Conservation (phyloP, 1,284 basidiomycete genomes). For the Malassezia obtusa region DNA sequence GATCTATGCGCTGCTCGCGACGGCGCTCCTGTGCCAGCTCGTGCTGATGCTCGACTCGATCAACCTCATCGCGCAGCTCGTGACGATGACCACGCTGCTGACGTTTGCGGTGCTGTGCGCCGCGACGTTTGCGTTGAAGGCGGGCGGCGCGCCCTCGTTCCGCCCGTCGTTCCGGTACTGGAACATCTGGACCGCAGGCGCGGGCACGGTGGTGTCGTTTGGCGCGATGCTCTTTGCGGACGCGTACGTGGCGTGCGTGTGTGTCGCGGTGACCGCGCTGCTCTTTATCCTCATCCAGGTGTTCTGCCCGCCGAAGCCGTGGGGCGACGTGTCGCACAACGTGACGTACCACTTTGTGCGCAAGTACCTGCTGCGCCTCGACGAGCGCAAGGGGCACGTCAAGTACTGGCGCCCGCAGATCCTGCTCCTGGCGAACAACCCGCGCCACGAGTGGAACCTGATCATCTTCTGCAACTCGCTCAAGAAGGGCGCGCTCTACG, state of each 20-base stretch:
- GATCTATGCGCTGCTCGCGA: slow-evolving; percentile 39
- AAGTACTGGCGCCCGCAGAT: slow-evolving; percentile 48
- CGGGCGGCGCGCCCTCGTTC: slow-evolving; percentile 46
- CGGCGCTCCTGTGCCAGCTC: slow-evolving; percentile 38
- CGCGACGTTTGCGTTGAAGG: slow-evolving; percentile 45
- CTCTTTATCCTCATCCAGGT: slow-evolving; percentile 44
- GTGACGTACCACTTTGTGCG: slow-evolving; percentile 45
- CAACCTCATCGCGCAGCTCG: slow-evolving; percentile 46
- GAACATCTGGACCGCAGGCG: slow-evolving; percentile 47
- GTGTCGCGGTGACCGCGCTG: slow-evolving; percentile 35
- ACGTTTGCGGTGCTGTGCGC: slow-evolving; percentile 45
- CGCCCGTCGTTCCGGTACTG: slow-evolving; percentile 47
- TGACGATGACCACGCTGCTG: slow-evolving; percentile 46
- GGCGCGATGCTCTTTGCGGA: slow-evolving; percentile 47
- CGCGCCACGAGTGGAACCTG: slow-evolving; percentile 44
- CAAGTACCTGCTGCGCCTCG: slow-evolving; percentile 44
- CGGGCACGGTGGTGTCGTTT: slow-evolving; percentile 34
- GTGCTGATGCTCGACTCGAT: slow-evolving; percentile 43
- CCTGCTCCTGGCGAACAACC: slow-evolving; percentile 44
- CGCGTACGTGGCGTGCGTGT: slow-evolving; percentile 27
- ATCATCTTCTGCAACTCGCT: slow-evolving; percentile 49
- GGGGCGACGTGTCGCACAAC: slow-evolving; percentile 47
- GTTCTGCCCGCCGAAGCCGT: slow-evolving; percentile 44
- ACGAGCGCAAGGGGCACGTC: slow-evolving; percentile 46
- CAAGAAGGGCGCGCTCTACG: slow-evolving; percentile 46